These are phyloP conservation scores for Alternaria conjuncta DNA, from an alignment of 2,329 filamentous ascomycete species.

Conservation along the genomic window DNA sequence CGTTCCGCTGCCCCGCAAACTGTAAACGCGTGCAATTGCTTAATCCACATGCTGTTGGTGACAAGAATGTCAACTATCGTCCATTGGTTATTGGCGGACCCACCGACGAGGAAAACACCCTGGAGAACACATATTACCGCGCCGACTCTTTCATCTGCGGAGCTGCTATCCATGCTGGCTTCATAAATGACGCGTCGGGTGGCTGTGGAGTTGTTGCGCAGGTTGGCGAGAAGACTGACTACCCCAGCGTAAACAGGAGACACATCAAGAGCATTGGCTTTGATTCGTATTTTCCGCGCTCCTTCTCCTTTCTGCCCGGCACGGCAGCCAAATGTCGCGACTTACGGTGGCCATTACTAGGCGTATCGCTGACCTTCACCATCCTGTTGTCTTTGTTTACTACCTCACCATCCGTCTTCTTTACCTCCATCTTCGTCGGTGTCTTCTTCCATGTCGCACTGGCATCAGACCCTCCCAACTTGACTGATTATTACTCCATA, in stretches of 20 bases:
- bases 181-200: slow-evolving; percentile 73
- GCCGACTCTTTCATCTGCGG: slow-evolving; percentile 89
- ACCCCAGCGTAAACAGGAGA: slow-evolving; percentile 68
- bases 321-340: slow-evolving; percentile 75
- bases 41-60: slow-evolving; percentile 77
- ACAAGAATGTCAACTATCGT: slow-evolving; percentile 64
- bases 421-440: slow-evolving; percentile 80
- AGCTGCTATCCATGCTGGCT: slow-evolving; percentile 81
- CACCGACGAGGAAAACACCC: slow-evolving; percentile 46
- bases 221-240: slow-evolving; percentile 71
- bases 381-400: slow-evolving; percentile 81
- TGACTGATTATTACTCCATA: slow-evolving; percentile 70
- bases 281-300: slow-evolving; percentile 86
- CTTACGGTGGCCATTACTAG: slow-evolving; percentile 82
- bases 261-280: slow-evolving; percentile 81
- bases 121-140: slow-evolving; percentile 71
- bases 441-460: slow-evolving; percentile 90
- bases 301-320: slow-evolving; percentile 75
- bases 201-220: slow-evolving; percentile 83
- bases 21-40: slow-evolving; percentile 70
- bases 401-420: slow-evolving; percentile 78
- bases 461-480: slow-evolving; percentile 82
- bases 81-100: slow-evolving; percentile 63
- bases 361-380: slow-evolving; percentile 80
- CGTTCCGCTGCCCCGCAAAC: slow-evolving; percentile 77